Conservation (phyloP, 176 grass and related monocot genomes). For the Oryza punctata region DNA sequence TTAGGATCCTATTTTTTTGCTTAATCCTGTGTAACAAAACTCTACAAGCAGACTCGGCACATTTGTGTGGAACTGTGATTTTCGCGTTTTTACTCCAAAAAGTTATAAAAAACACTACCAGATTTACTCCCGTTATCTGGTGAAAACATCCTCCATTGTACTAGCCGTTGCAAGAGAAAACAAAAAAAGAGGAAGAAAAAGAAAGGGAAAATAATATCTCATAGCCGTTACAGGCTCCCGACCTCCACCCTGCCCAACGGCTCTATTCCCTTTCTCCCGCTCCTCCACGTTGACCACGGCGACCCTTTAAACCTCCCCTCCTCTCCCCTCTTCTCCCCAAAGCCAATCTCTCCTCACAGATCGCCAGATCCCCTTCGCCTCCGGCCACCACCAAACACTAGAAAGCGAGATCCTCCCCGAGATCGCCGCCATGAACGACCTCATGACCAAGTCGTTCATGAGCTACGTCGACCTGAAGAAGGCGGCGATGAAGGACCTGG, state of each 20-base stretch:
- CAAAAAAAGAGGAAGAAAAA: background rate
- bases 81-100: no score
- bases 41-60: no score
- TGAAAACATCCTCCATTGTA: no score
- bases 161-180: background rate
- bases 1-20: no score
- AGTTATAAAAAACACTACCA: no score
- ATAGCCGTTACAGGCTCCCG: slow-evolving; percentile 42
- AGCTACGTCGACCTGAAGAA: slow-evolving; percentile 99
- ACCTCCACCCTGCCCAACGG: slow-evolving; percentile 39
- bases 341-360: slow-evolving; percentile 11
- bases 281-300: slow-evolving; percentile 41
- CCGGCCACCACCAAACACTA: slow-evolving; percentile 26
- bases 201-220: background rate
- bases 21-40: no score
- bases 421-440: slow-evolving; percentile 80
- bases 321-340: slow-evolving; percentile 4
- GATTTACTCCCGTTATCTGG: no score
- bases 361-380: background rate
- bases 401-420: background rate
- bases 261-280: slow-evolving; percentile 43
- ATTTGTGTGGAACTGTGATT: no score
- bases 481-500: slow-evolving; percentile 86
- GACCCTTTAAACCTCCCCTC: slow-evolving; percentile 41
- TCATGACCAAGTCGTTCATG: slow-evolving; percentile 99